A percentile compares a stretch with the other conserved stretches of the same genome.
Evolutionary conservation across 768 basidiomycete species (phyloP).

Genomic region (Pholiota microspora): DNA sequence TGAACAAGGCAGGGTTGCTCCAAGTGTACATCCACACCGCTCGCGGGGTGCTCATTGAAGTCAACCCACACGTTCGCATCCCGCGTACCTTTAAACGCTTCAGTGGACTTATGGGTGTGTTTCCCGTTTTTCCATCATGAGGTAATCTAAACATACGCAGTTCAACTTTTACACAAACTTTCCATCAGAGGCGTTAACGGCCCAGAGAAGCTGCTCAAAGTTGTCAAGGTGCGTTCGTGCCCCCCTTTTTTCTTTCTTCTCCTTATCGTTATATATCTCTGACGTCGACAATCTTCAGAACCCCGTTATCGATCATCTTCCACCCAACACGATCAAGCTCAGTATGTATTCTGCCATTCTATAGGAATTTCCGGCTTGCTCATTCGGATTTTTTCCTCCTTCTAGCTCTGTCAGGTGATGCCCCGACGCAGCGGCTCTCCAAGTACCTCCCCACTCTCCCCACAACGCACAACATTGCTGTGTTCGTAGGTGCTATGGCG

Average conservation of each 20-base stretch:
- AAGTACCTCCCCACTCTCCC: slow-evolving; percentile 84
- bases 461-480: slow-evolving; percentile 83
- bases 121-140: slow-evolving; percentile 8
- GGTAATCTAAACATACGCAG: slow-evolving; percentile 37
- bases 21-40: slow-evolving; percentile 99
- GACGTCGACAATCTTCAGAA: slow-evolving; percentile 51
- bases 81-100: slow-evolving; percentile 99
- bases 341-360: slow-evolving; percentile 50
- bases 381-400: slow-evolving; percentile 5
- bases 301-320: slow-evolving; percentile 91
- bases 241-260: neutral
- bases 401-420: slow-evolving; percentile 88
- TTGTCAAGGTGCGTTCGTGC: slow-evolving; percentile 77
- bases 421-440: slow-evolving; percentile 77
- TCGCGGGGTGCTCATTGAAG: slow-evolving; percentile 94
- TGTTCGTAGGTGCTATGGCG: slow-evolving; percentile 99
- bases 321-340: slow-evolving; percentile 92
- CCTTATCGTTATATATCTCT: neutral
- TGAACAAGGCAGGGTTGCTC: slow-evolving; percentile 95
- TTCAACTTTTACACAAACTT: slow-evolving; percentile 95
- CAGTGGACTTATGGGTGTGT: slow-evolving; percentile 93
- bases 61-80: slow-evolving; percentile 96
- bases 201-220: slow-evolving; percentile 94
- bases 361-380: neutral
- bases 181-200: slow-evolving; percentile 96